phyloP scores from a whole-genome alignment of 2,329 filamentous ascomycete species.

The Talaromyces sp. region DNA sequence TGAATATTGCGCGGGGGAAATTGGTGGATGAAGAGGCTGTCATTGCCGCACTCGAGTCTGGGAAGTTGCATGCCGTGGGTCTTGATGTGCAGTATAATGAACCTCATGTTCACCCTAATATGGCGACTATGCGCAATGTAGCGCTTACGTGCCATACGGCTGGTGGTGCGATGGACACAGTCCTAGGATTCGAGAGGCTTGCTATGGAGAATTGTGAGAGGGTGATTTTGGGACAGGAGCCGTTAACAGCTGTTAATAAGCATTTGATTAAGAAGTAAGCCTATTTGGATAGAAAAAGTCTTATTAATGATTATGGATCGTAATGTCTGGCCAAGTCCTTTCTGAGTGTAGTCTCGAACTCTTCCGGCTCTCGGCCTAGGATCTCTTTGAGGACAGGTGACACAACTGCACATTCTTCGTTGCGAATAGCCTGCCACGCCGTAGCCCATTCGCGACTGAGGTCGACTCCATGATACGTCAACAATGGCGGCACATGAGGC shows the following conservation, averaged over 20 bases:
- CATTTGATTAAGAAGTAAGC: slow-evolving; percentile 13
- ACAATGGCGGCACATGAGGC: slow-evolving; percentile 37
- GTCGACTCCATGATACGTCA: slow-evolving; percentile 35
- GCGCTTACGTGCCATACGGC: slow-evolving; percentile 47
- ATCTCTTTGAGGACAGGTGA: slow-evolving; percentile 38
- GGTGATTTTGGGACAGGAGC: slow-evolving; percentile 11
- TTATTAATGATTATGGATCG: neutral
- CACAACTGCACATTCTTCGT: slow-evolving; percentile 45
- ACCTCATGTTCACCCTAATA: slow-evolving; percentile 46
- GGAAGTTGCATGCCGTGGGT: slow-evolving; percentile 46
- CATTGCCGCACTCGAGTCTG: slow-evolving; percentile 46
- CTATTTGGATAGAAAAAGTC: neutral
- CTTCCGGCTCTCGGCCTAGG: slow-evolving; percentile 44
- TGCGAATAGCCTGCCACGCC: slow-evolving; percentile 46
- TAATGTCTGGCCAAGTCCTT: neutral
- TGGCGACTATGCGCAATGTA: slow-evolving; percentile 43
- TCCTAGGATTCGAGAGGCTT: slow-evolving; percentile 44
- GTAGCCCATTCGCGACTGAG: slow-evolving; percentile 47
- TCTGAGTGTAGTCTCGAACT: slow-evolving; percentile 35
- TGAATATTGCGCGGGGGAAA: slow-evolving; percentile 54
- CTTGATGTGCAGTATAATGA: slow-evolving; percentile 56
- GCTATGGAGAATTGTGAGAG: slow-evolving; percentile 44
- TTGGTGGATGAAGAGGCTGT: slow-evolving; percentile 53
- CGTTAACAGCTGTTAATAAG: slow-evolving; percentile 16
- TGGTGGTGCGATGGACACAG: slow-evolving; percentile 47